Conservation (phyloP, 257 asterid species). For the Asclepias syriaca region DNA sequence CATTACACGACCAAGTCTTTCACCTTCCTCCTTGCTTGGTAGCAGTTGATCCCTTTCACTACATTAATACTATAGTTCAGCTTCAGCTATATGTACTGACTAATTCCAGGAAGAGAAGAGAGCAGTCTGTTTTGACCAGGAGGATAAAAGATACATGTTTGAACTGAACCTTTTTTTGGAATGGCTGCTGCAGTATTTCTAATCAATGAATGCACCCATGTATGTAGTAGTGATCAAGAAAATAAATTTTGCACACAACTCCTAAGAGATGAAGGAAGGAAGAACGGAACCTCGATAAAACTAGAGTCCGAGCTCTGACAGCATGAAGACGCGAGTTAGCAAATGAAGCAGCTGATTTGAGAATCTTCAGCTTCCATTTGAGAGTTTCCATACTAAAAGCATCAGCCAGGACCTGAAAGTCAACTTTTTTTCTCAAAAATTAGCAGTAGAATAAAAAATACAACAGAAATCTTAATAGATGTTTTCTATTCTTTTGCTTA, state of each 20-base stretch:
- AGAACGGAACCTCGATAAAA: slow-evolving; percentile 57
- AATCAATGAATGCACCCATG: too few relatives aligned
- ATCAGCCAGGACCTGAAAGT: slow-evolving; percentile 53
- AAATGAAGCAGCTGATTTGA: slow-evolving; percentile 64
- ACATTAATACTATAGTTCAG: slow-evolving; percentile 20
- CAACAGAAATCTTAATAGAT: slow-evolving; percentile 1
- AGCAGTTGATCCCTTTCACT: slow-evolving; percentile 78
- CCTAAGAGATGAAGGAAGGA: too few relatives aligned
- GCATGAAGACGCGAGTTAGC: slow-evolving; percentile 91
- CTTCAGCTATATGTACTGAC: background rate
- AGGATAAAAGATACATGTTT: background rate
- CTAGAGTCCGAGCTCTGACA: slow-evolving; percentile 67
- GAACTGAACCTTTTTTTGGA: background rate
- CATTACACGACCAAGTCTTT: slow-evolving; percentile 49
- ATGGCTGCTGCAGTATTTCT: too few relatives aligned
- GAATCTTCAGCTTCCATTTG: slow-evolving; percentile 61
- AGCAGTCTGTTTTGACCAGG: background rate
- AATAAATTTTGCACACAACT: too few relatives aligned
- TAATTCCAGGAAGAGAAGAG: background rate
- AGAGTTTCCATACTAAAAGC: slow-evolving; percentile 44
- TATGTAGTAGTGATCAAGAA: too few relatives aligned
- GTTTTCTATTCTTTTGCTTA: background rate
- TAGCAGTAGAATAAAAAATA: background rate
- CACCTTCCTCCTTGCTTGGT: slow-evolving; percentile 72
- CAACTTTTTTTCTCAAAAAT: slow-evolving; percentile 16